Evolutionary conservation across 2,329 filamentous ascomycete species (phyloP), one percentile per base, ranked within the genome.

Genomic region (Acrocalymma vagum): DNA sequence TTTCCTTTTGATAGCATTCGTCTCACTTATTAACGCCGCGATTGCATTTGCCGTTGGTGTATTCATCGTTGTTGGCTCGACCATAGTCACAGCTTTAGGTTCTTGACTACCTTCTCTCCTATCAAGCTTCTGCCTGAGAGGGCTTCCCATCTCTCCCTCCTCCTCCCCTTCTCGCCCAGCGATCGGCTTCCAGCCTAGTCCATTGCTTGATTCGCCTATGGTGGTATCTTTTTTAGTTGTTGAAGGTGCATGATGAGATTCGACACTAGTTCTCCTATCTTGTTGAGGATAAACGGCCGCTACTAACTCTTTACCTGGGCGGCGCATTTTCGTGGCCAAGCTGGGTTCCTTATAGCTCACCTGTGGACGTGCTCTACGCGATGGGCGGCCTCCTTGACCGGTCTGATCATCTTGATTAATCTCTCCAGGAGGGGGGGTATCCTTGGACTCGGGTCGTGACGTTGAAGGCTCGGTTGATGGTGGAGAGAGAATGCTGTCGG

Each of bases 321-420:
- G 68, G 14, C 76, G 66, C 75, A 79, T 78, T 52, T 79, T 79
- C 11, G 68, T 71, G 29, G 66, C 65, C 11, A 78, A 59, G 32
- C 67, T 76, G 2, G 76, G 76, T 47, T 78, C 75, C 9, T 76
- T 74, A 45, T 78, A 78, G 57, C 72, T 77, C 32, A 78, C 74
- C 22, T 72, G 68, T 13, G 72, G 61, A 16, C 76, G 66, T 10
- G 73, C 73, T 43, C 76, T 67, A 39, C 76, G 67, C 3, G 71
- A 73, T 9, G 74, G 71, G 22, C 75, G 61, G 15, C 57, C 65
- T 13, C 58, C 60, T 24, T 63, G 61, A 15, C 59, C 62, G 11
- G 42, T 58, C 28, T 63, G 60, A 33, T 71, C 68, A 16, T 58
- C 51, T 18, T 63, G 64, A 39, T 45, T 62, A 1, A 76, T 57